Evolutionary conservation across 805 yeast species (phyloP), one percentile per base, ranked within the genome.

Genomic region (Candida nanaspora): DNA sequence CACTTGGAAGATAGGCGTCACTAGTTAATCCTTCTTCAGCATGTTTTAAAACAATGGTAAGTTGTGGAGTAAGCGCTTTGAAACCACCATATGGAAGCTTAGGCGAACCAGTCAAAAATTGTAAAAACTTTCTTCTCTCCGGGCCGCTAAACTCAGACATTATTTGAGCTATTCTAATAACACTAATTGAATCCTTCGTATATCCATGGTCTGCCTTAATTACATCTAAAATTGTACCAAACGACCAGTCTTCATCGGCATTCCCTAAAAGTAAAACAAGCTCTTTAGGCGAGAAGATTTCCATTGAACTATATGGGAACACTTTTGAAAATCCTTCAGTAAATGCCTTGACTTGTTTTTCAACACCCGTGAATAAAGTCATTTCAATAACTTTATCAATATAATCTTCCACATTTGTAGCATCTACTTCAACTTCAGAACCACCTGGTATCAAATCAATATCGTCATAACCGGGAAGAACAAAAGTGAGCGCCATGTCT

Each of bases 31-130:
- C 82, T 36, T 74, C 79, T 39, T 91, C 98, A n/a, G 82, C 72
- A 43, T 74, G 80, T 55, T 86, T 88, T 45, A 86, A 64, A 2
- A 93, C 98, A 28, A 93, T 88, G 0, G 98, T 91, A 36, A 91
- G 71, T 40, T 74, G 82, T 0, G 98, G 98, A 35, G 74, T 71
- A 41, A 91, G 65, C 0, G 84, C 74, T 50, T 82, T 82, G 66
- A 91, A 91, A 0, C 98, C 98, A 1, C 98, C 98, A 53, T 87
- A 75, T 1, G 98, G 98, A 37, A 93, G 62, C 46, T 81, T 86
- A 6, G 98, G 96, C 1, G 96, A 79, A 0, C 98, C 98, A 0
- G 98, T 91, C 45, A 89, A 65, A 58, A 91, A 91, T 58, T 86
- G 95, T 35, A 88, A 62, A 53, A 91, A 91, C 27, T 70, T 62